phyloP scores from a whole-genome alignment of 225 moss, liverwort and hornwort species.

The Polytrichum formosum region DNA sequence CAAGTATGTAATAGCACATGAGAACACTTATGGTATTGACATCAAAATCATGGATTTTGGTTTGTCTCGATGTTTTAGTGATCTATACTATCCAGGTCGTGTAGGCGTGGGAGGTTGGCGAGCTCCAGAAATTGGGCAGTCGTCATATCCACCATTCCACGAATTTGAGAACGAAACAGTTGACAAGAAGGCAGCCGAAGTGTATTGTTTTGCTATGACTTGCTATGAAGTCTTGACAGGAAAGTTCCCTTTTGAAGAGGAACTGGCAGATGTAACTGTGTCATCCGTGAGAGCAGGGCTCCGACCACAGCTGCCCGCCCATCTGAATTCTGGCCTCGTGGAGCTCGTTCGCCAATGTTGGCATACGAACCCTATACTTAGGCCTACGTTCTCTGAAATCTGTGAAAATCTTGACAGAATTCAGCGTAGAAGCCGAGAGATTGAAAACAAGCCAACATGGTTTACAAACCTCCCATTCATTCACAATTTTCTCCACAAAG shows the following conservation, averaged over 20 bases:
- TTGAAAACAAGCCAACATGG: not conserved
- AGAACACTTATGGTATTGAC: conserved; percentile 11
- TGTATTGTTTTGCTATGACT: conserved; percentile 12
- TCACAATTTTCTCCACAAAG: not conserved
- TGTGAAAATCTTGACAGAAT: not conserved
- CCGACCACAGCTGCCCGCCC: not conserved
- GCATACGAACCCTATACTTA: not conserved
- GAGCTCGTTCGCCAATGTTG: conserved; percentile 6
- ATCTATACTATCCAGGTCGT: not conserved
- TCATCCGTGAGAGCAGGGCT: not conserved
- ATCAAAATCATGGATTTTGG: conserved; percentile 29
- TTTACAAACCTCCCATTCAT: not conserved
- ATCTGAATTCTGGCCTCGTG: not conserved
- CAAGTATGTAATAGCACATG: conserved; percentile 18
- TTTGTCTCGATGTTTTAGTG: not conserved
- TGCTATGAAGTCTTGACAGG: conserved; percentile 13
- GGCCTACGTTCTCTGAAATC: conserved; percentile 4
- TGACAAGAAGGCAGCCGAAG: not conserved
- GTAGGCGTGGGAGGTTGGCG: conserved; percentile 5
- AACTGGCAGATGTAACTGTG: too few species aligned
- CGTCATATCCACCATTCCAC: not conserved
- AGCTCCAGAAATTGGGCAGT: conserved; percentile 7
- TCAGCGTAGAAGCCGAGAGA: not conserved
- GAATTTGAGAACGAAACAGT: not conserved
- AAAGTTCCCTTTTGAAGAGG: not conserved